Conservation (phyloP, 345 rosid species). For the Citrus hindsii region DNA sequence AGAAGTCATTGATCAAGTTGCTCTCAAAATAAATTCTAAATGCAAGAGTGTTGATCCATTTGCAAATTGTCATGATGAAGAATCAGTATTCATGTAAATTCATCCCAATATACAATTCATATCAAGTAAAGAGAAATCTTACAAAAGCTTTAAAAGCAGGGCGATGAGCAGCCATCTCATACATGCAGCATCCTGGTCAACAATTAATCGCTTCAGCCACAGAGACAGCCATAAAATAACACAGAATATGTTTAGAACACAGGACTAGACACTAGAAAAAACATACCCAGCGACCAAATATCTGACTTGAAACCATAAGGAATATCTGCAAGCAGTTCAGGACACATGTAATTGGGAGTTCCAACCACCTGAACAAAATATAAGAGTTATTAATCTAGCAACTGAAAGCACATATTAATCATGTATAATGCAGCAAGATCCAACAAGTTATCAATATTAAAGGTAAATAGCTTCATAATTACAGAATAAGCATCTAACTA, state of each 20-base stretch:
- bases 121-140: constrained; percentile 35
- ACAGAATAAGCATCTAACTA: not conserved
- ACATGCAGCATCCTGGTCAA: constrained; percentile 90
- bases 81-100: constrained; percentile 2
- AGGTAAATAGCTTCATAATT: constrained; percentile 7
- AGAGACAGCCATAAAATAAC: not conserved
- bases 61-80: not conserved
- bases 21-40: not conserved
- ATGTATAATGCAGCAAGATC: not conserved
- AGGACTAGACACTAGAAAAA: not conserved
- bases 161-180: constrained; percentile 98
- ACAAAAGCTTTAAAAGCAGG: constrained; percentile 99
- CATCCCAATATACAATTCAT: not conserved
- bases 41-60: not conserved
- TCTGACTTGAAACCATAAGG: constrained; percentile 99
- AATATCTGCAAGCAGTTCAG: constrained; percentile 94
- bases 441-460: not conserved
- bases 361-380: constrained; percentile 79
- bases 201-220: constrained; percentile 24
- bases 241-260: not conserved
- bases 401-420: constrained; percentile 11
- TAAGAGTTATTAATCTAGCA: constrained; percentile 9
- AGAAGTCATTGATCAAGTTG: not conserved
- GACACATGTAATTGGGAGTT: constrained; percentile 99
- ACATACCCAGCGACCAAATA: constrained; percentile 95